These are phyloP conservation scores for Heliosperma pusillum DNA, from an alignment of 148 eudicot genomes.

Conservation along the genomic window DNA sequence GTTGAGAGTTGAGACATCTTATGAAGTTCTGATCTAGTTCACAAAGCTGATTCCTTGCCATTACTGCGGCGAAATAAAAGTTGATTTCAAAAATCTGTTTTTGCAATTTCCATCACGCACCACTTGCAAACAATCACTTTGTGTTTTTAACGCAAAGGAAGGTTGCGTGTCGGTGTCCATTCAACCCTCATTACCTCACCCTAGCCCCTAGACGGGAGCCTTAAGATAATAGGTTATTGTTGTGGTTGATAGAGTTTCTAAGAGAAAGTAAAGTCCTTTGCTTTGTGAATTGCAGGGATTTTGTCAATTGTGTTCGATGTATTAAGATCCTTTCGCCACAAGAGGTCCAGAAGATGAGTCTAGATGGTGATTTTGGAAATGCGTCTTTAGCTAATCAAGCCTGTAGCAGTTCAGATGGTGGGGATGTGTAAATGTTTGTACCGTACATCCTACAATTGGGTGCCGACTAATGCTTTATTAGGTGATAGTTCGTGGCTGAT, in stretches of 20 bases:
- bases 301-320: constrained; percentile 78
- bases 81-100: no score
- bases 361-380: constrained; percentile 85
- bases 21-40: not conserved
- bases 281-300: constrained; percentile 56
- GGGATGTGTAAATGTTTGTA: constrained; percentile 43
- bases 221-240: not conserved
- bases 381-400: constrained; percentile 69
- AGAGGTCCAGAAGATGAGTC: constrained; percentile 97
- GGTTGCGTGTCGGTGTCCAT: no score
- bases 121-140: no score
- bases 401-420: constrained; percentile 90
- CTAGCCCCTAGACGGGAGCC: no score
- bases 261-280: not conserved
- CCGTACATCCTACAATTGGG: not conserved
- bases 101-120: no score
- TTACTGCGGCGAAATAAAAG: no score
- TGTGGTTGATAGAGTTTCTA: not conserved
- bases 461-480: not conserved
- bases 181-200: no score
- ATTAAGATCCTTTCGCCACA: constrained; percentile 94
- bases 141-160: no score
- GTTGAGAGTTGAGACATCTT: not conserved
- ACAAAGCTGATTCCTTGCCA: not conserved
- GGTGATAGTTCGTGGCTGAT: not conserved